Evolutionary conservation across 2,329 filamentous ascomycete species (phyloP), one percentile per base, ranked within the genome.

Genomic region (Didymella keratinophila): DNA sequence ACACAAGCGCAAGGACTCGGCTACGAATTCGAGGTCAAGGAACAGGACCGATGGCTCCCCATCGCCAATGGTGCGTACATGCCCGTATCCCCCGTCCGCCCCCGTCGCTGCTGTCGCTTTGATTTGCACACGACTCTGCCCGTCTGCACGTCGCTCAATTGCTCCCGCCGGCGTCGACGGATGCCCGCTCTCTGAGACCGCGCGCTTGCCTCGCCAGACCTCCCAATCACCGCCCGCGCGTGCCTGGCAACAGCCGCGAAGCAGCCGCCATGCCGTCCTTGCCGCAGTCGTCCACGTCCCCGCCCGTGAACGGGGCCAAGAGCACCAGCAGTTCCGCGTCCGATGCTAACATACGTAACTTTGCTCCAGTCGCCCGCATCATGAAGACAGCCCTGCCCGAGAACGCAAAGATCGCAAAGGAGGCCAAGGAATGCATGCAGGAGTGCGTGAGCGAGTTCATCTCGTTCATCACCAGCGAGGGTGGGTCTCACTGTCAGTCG

Each of bases 391-490:
- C 95, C 7, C 84, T 99, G 47, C 95, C 95, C 50, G 95, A 99
- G 67, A 99, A 99, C 75, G 95, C 95, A 68, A 99, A 99, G 81
- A 99, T 99, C 62, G 93, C 93, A 60, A 99, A 99, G 77, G 95
- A 99, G 77, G 95, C 95, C 55, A 99, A 99, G 79, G 95, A 99
- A 78, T 99, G 95, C 81, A 98, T 99, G 95, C 95, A 99, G 79
- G 95, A 99, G 79, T 99, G 95, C 76, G 95, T 99, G 58, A 97
- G 93, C 87, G 95, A 99, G 81, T 99, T 99, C 79, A 99, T 99
- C 82, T 97, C 92, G 7, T 99, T 99, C 84, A 98, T 99, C 76
- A 99, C 95, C 34, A 98, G 94, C 78, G 95, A 99, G 85, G 95
- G 95, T 97, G 78, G 75, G 90, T 82, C 64, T 66, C 23, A 7